Conservation (phyloP, 805 yeast species). For the Yarrowia sp. region DNA sequence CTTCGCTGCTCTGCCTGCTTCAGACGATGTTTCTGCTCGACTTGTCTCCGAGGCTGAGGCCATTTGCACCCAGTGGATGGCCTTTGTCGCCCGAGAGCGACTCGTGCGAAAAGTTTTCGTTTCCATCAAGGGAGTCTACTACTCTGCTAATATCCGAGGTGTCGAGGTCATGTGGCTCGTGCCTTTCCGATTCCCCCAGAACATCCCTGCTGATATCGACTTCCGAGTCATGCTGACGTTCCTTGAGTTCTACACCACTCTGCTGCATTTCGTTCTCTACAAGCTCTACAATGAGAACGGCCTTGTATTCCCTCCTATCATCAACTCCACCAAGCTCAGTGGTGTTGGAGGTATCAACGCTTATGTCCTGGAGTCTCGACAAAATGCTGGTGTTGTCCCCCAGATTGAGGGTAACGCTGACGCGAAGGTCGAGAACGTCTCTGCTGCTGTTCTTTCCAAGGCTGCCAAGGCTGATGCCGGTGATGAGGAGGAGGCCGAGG, state of each 20-base stretch:
- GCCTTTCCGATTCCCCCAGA: conserved; percentile 95
- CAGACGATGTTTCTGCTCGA: conserved; percentile 71
- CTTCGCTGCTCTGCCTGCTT: conserved; percentile 92
- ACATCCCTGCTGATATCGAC: conserved; percentile 90
- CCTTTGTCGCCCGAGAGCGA: conserved; percentile 83
- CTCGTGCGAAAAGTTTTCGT: conserved; percentile 85
- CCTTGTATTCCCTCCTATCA: conserved; percentile 85
- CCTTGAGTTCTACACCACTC: conserved; percentile 90
- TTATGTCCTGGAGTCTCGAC: conserved; percentile 61
- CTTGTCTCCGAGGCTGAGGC: conserved; percentile 85
- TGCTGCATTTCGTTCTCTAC: conserved; percentile 81
- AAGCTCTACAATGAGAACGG: conserved; percentile 82
- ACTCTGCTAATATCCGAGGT: conserved; percentile 84
- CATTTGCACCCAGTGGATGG: conserved; percentile 92
- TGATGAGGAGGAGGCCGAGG: conserved; percentile 34
- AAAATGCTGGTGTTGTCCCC: conserved; percentile 30
- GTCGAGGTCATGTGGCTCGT: conserved; percentile 95
- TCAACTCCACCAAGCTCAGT: conserved; percentile 67
- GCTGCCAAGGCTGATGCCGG: conserved; percentile 39
- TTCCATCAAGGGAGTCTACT: conserved; percentile 94
- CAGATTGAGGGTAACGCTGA: conserved; percentile 36
- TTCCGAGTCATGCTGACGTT: conserved; percentile 96
- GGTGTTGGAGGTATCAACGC: conserved; percentile 88
- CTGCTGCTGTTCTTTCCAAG: conserved; percentile 35
- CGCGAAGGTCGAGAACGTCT: conserved; percentile 31